phyloP scores from a whole-genome alignment of 129 eudicot genomes.

The Flaveria trinervia region DNA sequence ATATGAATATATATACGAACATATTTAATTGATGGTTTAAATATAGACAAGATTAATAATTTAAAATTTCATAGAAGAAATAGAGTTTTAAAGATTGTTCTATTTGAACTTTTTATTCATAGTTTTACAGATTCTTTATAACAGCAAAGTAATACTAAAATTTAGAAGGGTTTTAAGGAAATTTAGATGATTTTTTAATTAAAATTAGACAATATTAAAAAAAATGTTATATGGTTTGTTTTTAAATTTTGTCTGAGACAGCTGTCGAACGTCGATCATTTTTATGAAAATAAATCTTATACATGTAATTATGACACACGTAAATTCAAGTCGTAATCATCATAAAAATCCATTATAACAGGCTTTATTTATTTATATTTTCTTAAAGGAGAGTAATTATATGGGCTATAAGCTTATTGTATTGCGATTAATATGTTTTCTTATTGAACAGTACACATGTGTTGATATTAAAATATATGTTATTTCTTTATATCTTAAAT shows the following conservation, averaged over 20 bases:
- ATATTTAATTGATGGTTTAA: no score
- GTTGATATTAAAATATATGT: background rate
- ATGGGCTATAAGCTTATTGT: background rate
- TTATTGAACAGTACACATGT: background rate
- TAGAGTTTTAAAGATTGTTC: no score
- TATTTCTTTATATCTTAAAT: background rate
- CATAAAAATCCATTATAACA: constrained; percentile 23
- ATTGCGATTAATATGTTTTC: background rate
- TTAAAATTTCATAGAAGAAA: no score
- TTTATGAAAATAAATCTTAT: background rate
- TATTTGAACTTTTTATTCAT: no score
- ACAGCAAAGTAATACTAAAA: no score
- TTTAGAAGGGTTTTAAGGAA: background rate
- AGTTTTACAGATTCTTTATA: no score
- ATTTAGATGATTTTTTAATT: background rate
- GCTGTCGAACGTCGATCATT: background rate
- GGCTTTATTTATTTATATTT: background rate
- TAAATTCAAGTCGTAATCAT: constrained; percentile 21
- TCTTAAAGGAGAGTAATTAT: background rate
- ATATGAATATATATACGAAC: no score
- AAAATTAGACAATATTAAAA: background rate
- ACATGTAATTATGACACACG: constrained; percentile 25
- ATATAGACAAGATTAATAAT: no score
- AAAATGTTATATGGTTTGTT: no score
- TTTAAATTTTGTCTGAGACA: background rate